These are phyloP conservation scores for Colletotrichum costaricense DNA, from an alignment of 2,329 filamentous ascomycete genomes.

Conservation along the genomic window DNA sequence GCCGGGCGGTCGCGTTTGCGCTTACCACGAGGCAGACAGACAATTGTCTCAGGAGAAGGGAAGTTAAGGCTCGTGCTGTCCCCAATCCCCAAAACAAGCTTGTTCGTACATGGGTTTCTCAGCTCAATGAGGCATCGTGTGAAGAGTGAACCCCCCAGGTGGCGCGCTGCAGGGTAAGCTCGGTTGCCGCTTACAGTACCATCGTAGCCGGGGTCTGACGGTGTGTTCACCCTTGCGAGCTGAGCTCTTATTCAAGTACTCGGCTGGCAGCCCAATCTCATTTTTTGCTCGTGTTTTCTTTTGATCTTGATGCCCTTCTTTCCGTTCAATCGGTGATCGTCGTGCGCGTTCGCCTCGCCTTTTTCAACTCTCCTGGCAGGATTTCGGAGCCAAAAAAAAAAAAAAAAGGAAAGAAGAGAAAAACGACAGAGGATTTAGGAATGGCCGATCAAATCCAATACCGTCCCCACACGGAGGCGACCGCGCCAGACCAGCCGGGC, in stretches of 20 bases:
- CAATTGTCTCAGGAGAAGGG: neutral
- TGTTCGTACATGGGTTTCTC: neutral
- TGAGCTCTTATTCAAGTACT: neutral
- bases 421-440: no score
- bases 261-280: neutral
- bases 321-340: neutral
- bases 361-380: no score
- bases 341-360: no score
- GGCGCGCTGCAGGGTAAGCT: neutral
- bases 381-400: no score
- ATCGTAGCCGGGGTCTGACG: no score
- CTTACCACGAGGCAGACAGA: neutral
- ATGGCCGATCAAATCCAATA: neutral
- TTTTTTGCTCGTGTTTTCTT: neutral
- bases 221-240: no score
- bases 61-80: neutral
- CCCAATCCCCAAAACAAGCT: no score
- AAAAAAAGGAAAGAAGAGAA: no score
- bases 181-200: neutral
- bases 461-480: neutral
- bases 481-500: constrained; percentile 4
- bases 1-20: neutral
- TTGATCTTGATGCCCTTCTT: neutral
- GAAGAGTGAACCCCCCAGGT: neutral
- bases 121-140: neutral